Evolutionary conservation across 1,284 basidiomycete genomes (phyloP), one percentile per base, ranked within the genome.

Genomic region (Ustilago bromivora): DNA sequence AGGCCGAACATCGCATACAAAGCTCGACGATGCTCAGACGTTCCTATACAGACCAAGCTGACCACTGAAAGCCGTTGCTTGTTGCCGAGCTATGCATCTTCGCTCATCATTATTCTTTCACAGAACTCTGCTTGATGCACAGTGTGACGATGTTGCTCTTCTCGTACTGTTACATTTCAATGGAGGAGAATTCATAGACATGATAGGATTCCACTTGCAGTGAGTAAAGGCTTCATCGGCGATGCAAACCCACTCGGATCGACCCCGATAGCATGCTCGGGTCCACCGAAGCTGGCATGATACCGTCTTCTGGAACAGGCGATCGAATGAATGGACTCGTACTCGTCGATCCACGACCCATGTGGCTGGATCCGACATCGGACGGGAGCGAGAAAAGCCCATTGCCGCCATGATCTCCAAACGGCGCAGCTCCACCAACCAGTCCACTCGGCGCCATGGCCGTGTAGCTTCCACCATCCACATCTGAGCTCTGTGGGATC

Each of bases 281-380:
- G 46, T 78, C 76, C 15, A 78, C 76, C 59, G 76, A 78, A 3
- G 76, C 76, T 23, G 76, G 76, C 68, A 78, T 78, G 58, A 61
- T 57, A 43, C 68, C 68, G 35, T 74, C 71, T 49, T 74, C 68
- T 11, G 67, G 65, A 19, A 74, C 57, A 8, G 76, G 76, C 43
- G 76, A 78, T 34, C 71, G 67, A 53, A 78, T 78, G 62, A 78
- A 78, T 4, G 76, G 76, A 40, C 76, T 78, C 5, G 76, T 71
- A 23, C 75, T 78, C 49, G 66, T 43, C 52, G 74, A 76, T 17
- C 74, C 74, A 19, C 74, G 62, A 10, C 49, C 52, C 56, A 76
- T 46, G 28, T 71, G 68, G 36, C 59, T 56, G 5, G 64, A 56
- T 17, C 61, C 61, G 28, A 76, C 61, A 23, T 71, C 69, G 3